Evolutionary conservation across 2,329 filamentous ascomycete genomes (phyloP).

Genomic region (Penicillium sp.): DNA sequence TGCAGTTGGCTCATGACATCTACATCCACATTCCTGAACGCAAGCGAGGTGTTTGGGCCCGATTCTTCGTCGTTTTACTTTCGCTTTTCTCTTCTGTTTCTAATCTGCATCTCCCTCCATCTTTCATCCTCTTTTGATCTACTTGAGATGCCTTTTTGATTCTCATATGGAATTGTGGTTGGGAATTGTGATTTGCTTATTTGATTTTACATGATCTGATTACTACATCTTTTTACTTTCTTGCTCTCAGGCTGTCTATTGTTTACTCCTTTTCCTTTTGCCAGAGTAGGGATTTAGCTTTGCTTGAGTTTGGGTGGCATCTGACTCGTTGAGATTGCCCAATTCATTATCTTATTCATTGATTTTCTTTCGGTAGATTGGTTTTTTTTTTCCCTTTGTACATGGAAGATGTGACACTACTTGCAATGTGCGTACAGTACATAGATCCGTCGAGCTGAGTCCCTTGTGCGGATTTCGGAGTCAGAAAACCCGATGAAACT

Average conservation of each 20-base stretch:
- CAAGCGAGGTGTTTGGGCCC: constrained; percentile 27
- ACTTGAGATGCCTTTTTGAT: background rate
- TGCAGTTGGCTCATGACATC: constrained; percentile 14
- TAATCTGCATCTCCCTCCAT: background rate
- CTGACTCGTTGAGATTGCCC: background rate
- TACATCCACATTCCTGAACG: constrained; percentile 10
- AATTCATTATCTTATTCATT: background rate
- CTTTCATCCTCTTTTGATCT: background rate
- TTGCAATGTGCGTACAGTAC: too few species aligned
- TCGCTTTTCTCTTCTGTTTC: background rate
- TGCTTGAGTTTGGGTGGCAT: background rate
- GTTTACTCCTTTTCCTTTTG: background rate
- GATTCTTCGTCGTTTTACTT: constrained; percentile 12
- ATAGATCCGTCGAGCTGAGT: too few species aligned
- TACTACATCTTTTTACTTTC: background rate
- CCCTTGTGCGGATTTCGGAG: too few species aligned
- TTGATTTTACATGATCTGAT: background rate
- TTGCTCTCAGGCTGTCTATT: background rate
- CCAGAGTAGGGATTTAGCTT: background rate
- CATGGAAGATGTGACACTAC: background rate
- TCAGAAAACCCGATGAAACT: too few species aligned
- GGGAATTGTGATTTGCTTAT: background rate
- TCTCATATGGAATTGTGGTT: background rate
- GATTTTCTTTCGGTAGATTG: background rate
- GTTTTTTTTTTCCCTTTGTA: too few species aligned